Evolutionary conservation across 2,329 filamentous ascomycete species (phyloP).

Genomic region (Bipolaris cookei): DNA sequence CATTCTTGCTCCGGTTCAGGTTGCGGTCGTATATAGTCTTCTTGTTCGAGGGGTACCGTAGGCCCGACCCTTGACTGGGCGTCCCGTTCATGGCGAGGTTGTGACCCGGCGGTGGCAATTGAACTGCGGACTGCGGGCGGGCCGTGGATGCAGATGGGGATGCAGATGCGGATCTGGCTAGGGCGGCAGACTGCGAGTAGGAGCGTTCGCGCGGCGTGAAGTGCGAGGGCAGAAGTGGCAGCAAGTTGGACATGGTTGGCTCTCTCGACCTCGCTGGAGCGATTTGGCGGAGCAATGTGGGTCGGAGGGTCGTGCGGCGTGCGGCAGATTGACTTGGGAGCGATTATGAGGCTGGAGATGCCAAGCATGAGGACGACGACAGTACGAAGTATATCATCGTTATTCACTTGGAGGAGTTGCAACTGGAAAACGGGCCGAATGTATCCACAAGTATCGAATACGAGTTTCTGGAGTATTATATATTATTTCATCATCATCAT

Average conservation of each 20-base stretch:
- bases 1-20: conserved; percentile 84
- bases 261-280: conserved; percentile 14
- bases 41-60: conserved; percentile 88
- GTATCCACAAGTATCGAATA: background rate
- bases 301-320: conserved; percentile 28
- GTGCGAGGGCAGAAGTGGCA: conserved; percentile 26
- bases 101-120: conserved; percentile 19
- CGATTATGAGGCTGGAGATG: conserved; percentile 16
- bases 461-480: background rate
- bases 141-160: conserved; percentile 13
- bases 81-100: conserved; percentile 36
- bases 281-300: conserved; percentile 29
- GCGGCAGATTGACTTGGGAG: conserved; percentile 12
- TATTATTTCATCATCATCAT: background rate
- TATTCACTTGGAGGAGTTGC: background rate
- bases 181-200: conserved; percentile 8
- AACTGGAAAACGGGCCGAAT: background rate
- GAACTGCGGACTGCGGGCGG: conserved; percentile 5
- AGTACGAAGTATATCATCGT: background rate
- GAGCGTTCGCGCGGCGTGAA: conserved; percentile 19
- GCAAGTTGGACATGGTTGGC: conserved; percentile 30
- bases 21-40: conserved; percentile 99
- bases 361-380: conserved; percentile 13
- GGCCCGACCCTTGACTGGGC: conserved; percentile 54
- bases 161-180: conserved; percentile 4